Evolutionary conservation across 2,329 filamentous ascomycete genomes (phyloP), one percentile per base, ranked within the genome.

Genomic region (Phyllosticta citribraziliensis): DNA sequence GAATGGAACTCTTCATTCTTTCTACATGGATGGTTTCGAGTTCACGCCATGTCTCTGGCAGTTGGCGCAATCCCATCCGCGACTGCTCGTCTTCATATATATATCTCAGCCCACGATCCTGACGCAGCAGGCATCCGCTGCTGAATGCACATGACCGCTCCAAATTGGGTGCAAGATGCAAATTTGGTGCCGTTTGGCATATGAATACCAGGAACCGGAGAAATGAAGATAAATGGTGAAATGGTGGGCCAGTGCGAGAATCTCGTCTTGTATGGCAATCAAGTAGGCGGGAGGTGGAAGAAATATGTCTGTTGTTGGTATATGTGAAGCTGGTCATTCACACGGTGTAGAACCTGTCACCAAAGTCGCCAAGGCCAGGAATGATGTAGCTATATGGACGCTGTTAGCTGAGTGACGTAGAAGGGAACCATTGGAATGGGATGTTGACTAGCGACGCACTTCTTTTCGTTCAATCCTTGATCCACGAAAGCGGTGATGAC

Each of bases 401-500:
- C n/a, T 52, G 64, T 60, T 56, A 60, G 72, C 40, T 52, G 27
- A 10, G 17, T 6, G 9, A 6, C 22, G 22, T 22, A 3, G 22
- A 22, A 22, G 22, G 22, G 22, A 22, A 22, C 80, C 77, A 24
- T 14, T 35, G 27, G 25, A 53, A 11, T 19, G 19, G 20, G 6
- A 12, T 17, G 19, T 17, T 40, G 33, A 11, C 27, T 40, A 11
- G 33, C n/a, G 62, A 80, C 85, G 72, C 82, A 97, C 92, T 96
- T 97, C 80, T 96, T 97, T 72, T 95, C 92, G 73, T 99, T 89
- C 65, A 99, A 79, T n/a, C 94, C 93, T 79, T 93, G 84, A 72
- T 99, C 94, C 70, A 99, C 88, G 73, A 99, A 99, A 10, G 94
- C 91, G 9, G 94, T 97, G 56, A 99, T 90, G 20, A 99, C 89